phyloP scores from a whole-genome alignment of 352 stramenopile genomes.

The Phytophthora crassamura region DNA sequence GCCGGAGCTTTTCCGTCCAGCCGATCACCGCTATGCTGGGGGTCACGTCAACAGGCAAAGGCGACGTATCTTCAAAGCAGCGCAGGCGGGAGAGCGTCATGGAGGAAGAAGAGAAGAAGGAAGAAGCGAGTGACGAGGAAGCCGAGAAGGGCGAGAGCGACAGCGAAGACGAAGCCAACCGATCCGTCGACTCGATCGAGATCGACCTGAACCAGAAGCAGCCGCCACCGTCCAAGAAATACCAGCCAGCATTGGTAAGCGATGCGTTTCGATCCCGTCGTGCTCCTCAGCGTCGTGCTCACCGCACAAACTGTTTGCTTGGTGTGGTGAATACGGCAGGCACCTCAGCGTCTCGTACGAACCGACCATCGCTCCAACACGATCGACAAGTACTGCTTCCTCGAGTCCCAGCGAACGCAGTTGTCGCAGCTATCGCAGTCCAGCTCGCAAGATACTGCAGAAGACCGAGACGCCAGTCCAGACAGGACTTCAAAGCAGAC shows the following conservation, averaged over 20 bases:
- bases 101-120: constrained; percentile 43
- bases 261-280: background rate
- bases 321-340: constrained; percentile 37
- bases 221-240: constrained; percentile 69
- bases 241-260: constrained; percentile 66
- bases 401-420: constrained; percentile 78
- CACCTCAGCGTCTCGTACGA: constrained; percentile 80
- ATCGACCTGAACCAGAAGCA: constrained; percentile 65
- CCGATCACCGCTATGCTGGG: constrained; percentile 77
- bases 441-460: constrained; percentile 22
- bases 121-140: constrained; percentile 32
- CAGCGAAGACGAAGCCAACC: constrained; percentile 41
- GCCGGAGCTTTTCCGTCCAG: constrained; percentile 91
- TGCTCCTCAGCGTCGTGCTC: background rate
- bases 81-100: constrained; percentile 37
- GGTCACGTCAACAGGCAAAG: constrained; percentile 28
- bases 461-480: constrained; percentile 18
- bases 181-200: constrained; percentile 50
- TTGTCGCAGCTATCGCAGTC: constrained; percentile 44
- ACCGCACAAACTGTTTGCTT: background rate
- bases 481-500: constrained; percentile 14
- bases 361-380: constrained; percentile 86
- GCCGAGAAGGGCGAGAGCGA: constrained; percentile 44
- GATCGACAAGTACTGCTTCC: constrained; percentile 89
- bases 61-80: constrained; percentile 23